These are phyloP conservation scores for Cyberlindnera lachancei DNA, from an alignment of 805 yeast genomes.

Conservation along the genomic window DNA sequence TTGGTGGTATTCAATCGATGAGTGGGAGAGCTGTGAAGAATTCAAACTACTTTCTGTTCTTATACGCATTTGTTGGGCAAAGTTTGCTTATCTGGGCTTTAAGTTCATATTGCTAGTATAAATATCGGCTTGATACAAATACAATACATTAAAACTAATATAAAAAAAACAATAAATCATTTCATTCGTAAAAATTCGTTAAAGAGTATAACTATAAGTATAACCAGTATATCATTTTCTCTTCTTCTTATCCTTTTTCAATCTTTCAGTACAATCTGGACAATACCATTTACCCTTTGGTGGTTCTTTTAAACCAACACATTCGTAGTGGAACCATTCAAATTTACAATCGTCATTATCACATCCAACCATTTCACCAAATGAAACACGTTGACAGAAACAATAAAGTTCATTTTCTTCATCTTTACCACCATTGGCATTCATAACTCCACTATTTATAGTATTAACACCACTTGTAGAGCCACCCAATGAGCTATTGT, in stretches of 20 bases:
- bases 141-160: neutral
- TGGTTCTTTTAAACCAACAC: slow-evolving; percentile 84
- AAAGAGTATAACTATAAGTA: neutral
- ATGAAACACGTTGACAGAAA: slow-evolving; percentile 88
- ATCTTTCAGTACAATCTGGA: slow-evolving; percentile 57
- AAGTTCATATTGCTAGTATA: slow-evolving; percentile 17
- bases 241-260: slow-evolving; percentile 22
- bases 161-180: neutral
- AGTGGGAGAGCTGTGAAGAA: slow-evolving; percentile 65
- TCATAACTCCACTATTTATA: no score
- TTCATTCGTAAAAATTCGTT: neutral
- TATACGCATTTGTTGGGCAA: slow-evolving; percentile 80
- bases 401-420: slow-evolving; percentile 74
- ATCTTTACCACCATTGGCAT: slow-evolving; percentile 29
- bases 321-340: slow-evolving; percentile 96
- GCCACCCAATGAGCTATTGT: neutral
- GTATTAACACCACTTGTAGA: slow-evolving; percentile 4
- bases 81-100: slow-evolving; percentile 68
- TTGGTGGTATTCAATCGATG: slow-evolving; percentile 43
- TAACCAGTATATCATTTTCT: slow-evolving; percentile 5
- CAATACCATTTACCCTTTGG: slow-evolving; percentile 96
- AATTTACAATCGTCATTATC: slow-evolving; percentile 82
- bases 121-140: neutral
- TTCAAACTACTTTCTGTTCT: slow-evolving; percentile 79
- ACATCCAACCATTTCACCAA: slow-evolving; percentile 96